Conservation (phyloP, 148 eudicot species). For the Vaccinium darrowii region DNA sequence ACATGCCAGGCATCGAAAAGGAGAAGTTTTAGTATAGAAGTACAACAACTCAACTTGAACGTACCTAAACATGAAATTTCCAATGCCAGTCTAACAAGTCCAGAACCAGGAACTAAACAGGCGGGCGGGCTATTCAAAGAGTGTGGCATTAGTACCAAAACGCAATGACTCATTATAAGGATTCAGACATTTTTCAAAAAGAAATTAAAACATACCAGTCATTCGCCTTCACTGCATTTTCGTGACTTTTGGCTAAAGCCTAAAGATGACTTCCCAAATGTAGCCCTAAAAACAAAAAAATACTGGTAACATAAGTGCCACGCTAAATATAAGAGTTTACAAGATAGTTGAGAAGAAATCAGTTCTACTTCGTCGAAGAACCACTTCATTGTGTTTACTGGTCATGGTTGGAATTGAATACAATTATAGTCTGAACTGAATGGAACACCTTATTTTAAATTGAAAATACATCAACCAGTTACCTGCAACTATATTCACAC, state of each 20-base stretch:
- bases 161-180: not conserved
- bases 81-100: constrained; percentile 95
- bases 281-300: constrained; percentile 21
- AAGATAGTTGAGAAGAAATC: not conserved
- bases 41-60: constrained; percentile 13
- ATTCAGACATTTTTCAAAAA: not conserved
- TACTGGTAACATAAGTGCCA: not conserved
- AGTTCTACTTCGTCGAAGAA: not conserved
- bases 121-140: constrained; percentile 63
- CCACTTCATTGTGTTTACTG: not conserved
- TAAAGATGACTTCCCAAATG: constrained; percentile 28
- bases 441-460: not conserved
- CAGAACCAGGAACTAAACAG: constrained; percentile 99
- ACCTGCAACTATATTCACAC: not conserved
- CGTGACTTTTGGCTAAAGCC: constrained; percentile 15
- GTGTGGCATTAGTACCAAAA: not conserved
- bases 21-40: constrained; percentile 14
- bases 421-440: not conserved
- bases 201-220: constrained; percentile 29
- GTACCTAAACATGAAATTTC: constrained; percentile 92
- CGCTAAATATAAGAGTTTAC: not conserved
- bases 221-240: constrained; percentile 18
- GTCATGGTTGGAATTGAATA: not conserved
- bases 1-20: constrained; percentile 21
- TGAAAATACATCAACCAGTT: not conserved